Evolutionary conservation across 768 basidiomycete species (phyloP).

Genomic region (Hericium coralloides): DNA sequence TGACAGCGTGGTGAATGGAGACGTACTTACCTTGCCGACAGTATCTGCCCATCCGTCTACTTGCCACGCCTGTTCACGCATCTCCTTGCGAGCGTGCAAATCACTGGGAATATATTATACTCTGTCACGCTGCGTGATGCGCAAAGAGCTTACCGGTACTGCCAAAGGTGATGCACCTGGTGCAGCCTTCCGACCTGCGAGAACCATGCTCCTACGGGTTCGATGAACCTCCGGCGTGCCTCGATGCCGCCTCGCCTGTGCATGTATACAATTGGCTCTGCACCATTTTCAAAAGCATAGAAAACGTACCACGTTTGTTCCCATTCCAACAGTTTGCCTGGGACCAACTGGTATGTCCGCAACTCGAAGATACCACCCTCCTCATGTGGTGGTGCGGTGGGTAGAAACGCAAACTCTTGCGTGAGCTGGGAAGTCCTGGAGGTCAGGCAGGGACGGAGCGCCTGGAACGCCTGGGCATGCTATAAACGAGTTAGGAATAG

Average conservation of each 20-base stretch:
- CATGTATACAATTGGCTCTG: conserved; percentile 1
- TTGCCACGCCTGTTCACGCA: conserved; percentile 86
- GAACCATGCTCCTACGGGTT: conserved; percentile 89
- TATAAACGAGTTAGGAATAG: conserved; percentile 19
- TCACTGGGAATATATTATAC: conserved; percentile 32
- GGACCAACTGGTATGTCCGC: conserved; percentile 78
- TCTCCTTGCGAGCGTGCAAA: conserved; percentile 74
- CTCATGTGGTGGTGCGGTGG: conserved; percentile 77
- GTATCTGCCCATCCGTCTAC: conserved; percentile 95
- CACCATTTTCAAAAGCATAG: background rate
- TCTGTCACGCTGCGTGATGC: background rate
- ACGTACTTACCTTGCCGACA: conserved; percentile 62
- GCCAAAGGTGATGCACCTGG: conserved; percentile 96
- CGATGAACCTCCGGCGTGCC: conserved; percentile 79
- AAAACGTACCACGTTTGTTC: conserved; percentile 73
- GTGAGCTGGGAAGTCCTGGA: conserved; percentile 71
- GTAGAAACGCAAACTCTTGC: conserved; percentile 95
- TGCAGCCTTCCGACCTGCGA: conserved; percentile 79
- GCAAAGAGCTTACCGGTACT: conserved; percentile 61
- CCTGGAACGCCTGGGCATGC: conserved; percentile 61
- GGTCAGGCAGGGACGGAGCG: conserved; percentile 67
- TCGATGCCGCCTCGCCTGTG: conserved; percentile 88
- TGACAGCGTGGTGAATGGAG: background rate
- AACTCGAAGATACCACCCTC: conserved; percentile 93
- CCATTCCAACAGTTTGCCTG: conserved; percentile 92